A percentile compares a stretch with the other conserved stretches of the same genome.
Conservation (phyloP, 768 basidiomycete genomes). For the Ephemerocybe angulata region DNA sequence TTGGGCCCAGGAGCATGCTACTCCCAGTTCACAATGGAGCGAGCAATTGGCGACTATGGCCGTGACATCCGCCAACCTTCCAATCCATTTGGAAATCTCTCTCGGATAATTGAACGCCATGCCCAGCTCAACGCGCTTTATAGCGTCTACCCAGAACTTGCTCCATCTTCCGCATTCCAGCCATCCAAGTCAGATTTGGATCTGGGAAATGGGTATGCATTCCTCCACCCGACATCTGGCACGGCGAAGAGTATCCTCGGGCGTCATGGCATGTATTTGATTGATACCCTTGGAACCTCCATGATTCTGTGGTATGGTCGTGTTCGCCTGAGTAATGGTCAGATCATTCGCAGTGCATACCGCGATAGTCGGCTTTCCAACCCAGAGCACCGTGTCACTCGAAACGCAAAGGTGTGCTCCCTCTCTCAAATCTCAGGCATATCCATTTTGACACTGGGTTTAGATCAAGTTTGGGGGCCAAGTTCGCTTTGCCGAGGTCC, state of each 20-base stretch:
- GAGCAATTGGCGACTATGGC: conserved; percentile 26
- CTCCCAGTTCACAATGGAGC: conserved; percentile 25
- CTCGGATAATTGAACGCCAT: conserved; percentile 12
- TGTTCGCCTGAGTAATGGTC: conserved; percentile 28
- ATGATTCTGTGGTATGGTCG: conserved; percentile 22
- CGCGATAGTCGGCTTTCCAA: conserved; percentile 21
- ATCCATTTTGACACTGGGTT: not conserved
- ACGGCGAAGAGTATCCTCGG: not conserved
- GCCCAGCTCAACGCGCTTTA: conserved; percentile 18
- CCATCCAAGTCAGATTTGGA: not conserved
- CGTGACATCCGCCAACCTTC: conserved; percentile 24
- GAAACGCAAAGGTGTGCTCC: conserved; percentile 4
- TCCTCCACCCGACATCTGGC: not conserved
- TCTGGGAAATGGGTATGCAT: conserved; percentile 1
- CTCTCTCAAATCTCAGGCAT: not conserved
- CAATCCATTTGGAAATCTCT: conserved; percentile 27
- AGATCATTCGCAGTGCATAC: conserved; percentile 20
- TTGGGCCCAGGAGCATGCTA: conserved; percentile 9
- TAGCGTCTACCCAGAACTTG: conserved; percentile 9
- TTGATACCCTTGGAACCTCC: not conserved
- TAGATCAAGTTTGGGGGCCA: not conserved
- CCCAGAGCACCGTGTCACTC: not conserved
- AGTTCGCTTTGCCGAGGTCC: not conserved
- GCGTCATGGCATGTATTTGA: conserved; percentile 10
- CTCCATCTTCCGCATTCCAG: not conserved